Percentiles rank a stretch among this genome's conserved stretches.
These are phyloP conservation scores for Phylloporus sp. DNA, from an alignment of 768 basidiomycete species.

Conservation along the genomic window DNA sequence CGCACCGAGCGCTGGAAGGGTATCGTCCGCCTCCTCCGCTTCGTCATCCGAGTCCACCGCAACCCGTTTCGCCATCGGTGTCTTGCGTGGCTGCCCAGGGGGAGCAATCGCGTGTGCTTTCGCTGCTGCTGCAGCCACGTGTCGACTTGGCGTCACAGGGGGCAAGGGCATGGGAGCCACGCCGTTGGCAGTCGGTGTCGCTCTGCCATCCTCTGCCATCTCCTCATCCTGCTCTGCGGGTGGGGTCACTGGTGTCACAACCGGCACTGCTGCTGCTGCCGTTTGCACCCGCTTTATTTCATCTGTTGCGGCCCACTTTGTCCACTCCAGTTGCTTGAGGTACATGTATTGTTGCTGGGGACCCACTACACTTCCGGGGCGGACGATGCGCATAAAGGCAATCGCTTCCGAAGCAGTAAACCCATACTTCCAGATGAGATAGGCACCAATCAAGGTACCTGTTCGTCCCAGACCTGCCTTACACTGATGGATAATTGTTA, in stretches of 20 bases:
- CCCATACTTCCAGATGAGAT: slow-evolving; percentile 97
- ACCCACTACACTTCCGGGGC: slow-evolving; percentile 90
- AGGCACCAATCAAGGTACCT: slow-evolving; percentile 95
- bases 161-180: slow-evolving; percentile 39
- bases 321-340: slow-evolving; percentile 90
- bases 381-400: slow-evolving; percentile 96
- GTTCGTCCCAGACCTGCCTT: slow-evolving; percentile 97
- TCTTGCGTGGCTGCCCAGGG: slow-evolving; percentile 85
- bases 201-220: slow-evolving; percentile 43
- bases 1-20: slow-evolving; percentile 58
- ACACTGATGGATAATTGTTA: slow-evolving; percentile 50
- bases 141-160: slow-evolving; percentile 79
- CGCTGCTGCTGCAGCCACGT: slow-evolving; percentile 65
- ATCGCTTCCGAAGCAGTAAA: slow-evolving; percentile 96
- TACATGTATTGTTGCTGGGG: slow-evolving; percentile 95
- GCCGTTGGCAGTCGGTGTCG: slow-evolving; percentile 25
- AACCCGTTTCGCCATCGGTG: slow-evolving; percentile 70
- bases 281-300: slow-evolving; percentile 53
- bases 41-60: slow-evolving; percentile 70
- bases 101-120: slow-evolving; percentile 70
- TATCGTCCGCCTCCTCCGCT: slow-evolving; percentile 53
- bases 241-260: slow-evolving; percentile 75
- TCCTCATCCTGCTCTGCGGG: slow-evolving; percentile 75
- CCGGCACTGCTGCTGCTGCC: slow-evolving; percentile 40
- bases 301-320: slow-evolving; percentile 88